phyloP scores from a whole-genome alignment of 2,329 filamentous ascomycete species.

The Colletotrichum sp. region DNA sequence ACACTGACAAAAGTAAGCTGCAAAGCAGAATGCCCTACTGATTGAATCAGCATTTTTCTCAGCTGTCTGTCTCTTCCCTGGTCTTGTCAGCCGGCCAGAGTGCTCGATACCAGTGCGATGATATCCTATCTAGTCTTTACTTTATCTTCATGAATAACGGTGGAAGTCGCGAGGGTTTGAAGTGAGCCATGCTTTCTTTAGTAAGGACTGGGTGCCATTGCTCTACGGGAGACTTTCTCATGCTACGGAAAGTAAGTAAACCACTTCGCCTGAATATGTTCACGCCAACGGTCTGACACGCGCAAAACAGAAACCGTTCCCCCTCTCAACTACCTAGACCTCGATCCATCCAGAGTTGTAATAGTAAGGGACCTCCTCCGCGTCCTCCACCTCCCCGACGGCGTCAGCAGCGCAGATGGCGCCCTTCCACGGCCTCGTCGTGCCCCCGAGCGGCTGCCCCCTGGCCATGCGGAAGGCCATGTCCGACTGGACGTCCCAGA shows the following conservation, averaged over 20 bases:
- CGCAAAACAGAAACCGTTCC: accelerated
- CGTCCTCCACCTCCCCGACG: not conserved
- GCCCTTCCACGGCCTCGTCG: not conserved
- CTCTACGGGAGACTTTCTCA: accelerated
- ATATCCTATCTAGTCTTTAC: not conserved
- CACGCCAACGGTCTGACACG: accelerated
- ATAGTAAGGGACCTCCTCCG: not conserved
- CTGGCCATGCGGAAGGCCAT: not conserved
- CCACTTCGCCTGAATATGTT: accelerated
- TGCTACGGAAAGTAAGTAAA: not conserved
- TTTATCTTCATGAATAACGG: not conserved
- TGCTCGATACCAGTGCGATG: too few relatives aligned
- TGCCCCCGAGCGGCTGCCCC: not conserved
- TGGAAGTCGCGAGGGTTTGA: not conserved
- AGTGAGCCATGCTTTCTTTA: too few relatives aligned
- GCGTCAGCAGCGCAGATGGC: not conserved
- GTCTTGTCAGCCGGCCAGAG: too few relatives aligned
- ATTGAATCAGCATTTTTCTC: too few relatives aligned
- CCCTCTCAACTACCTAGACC: not conserved
- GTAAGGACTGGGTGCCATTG: not conserved
- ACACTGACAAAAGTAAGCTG: too few relatives aligned
- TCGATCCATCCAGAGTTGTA: not conserved
- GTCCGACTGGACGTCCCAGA: not conserved
- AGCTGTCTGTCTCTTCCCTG: too few relatives aligned
- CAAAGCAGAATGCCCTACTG: too few relatives aligned